Percentiles rank a stretch among this genome's conserved stretches.
Evolutionary conservation across 768 basidiomycete genomes (phyloP).

Genomic region (Phylloporus sp.): DNA sequence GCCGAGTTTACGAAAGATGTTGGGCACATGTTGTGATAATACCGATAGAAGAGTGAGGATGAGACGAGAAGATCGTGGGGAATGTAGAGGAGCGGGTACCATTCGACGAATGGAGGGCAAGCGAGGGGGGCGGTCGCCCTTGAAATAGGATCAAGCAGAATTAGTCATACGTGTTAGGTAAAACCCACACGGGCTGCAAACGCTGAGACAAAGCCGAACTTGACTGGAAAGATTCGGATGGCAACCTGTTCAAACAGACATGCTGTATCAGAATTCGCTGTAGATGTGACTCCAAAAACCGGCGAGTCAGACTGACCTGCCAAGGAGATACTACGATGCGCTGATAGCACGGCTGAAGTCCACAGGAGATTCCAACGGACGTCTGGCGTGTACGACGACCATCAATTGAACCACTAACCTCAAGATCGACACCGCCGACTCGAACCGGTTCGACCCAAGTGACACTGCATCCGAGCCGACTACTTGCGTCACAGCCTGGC

Average conservation of each 20-base stretch:
- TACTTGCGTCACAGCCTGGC: neutral
- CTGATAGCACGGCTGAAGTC: neutral
- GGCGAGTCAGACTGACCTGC: neutral
- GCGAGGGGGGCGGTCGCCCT: neutral
- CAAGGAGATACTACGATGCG: neutral
- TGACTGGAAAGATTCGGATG: neutral
- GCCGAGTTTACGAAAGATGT: conserved; percentile 28
- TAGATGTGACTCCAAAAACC: neutral
- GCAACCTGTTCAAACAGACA: neutral
- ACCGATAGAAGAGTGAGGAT: conserved; percentile 43
- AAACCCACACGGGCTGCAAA: neutral
- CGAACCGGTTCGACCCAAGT: neutral
- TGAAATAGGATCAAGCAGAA: neutral
- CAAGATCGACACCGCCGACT: neutral
- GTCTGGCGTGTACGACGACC: no score
- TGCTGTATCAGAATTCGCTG: neutral
- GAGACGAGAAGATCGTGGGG: conserved; percentile 40
- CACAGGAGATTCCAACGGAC: neutral
- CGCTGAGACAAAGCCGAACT: neutral
- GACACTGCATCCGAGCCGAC: neutral
- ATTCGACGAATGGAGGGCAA: conserved; percentile 27
- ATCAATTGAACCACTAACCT: neutral
- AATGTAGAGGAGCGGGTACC: conserved; percentile 34
- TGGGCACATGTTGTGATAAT: conserved; percentile 43
- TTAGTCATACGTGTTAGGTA: conserved; percentile 3